A percentile compares a stretch with the other conserved stretches of the same genome.
These are phyloP conservation scores for Nyssa sinensis DNA, from an alignment of 148 eudicot species.

Conservation along the genomic window DNA sequence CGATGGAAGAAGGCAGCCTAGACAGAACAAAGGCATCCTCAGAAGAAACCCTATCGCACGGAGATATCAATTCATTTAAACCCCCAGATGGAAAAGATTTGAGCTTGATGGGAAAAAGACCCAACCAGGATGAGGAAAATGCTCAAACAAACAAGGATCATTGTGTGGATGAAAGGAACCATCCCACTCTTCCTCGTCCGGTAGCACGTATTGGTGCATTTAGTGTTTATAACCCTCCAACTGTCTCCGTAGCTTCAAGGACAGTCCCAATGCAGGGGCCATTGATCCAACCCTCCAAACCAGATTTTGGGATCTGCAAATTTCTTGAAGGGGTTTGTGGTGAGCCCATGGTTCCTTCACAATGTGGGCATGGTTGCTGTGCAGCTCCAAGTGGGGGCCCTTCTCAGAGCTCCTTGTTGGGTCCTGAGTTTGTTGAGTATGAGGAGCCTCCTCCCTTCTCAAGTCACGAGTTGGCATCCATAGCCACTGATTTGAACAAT, in stretches of 20 bases:
- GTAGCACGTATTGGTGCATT: conserved; percentile 66
- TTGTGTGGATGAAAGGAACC: conserved; percentile 19
- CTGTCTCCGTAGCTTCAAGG: conserved; percentile 17
- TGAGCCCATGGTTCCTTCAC: conserved; percentile 48
- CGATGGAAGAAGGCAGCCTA: conserved; percentile 25
- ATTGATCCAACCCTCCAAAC: conserved; percentile 43
- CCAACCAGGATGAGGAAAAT: conserved; percentile 20
- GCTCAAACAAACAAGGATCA: conserved; percentile 13
- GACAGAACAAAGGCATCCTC: conserved; percentile 48
- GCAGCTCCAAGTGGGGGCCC: conserved; percentile 17
- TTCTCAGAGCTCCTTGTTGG: conserved; percentile 44
- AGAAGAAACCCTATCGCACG: conserved; percentile 58
- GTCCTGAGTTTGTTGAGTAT: conserved; percentile 71
- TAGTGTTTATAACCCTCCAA: conserved; percentile 36
- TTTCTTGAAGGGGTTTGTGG: conserved; percentile 42
- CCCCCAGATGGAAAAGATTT: conserved; percentile 27
- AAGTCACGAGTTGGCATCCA: conserved; percentile 47
- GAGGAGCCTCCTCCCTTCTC: conserved; percentile 52
- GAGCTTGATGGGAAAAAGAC: conserved; percentile 16
- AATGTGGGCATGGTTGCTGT: conserved; percentile 73
- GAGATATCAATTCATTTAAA: conserved; percentile 36
- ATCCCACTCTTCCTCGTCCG: conserved; percentile 46
- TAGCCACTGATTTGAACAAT: conserved; percentile 62
- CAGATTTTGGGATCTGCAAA: conserved; percentile 39
- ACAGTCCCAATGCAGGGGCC: conserved; percentile 44